A percentile compares a stretch with the other conserved stretches of the same genome.
phyloP scores from a whole-genome alignment of 768 basidiomycete genomes.

The Pleurotus sapidus region DNA sequence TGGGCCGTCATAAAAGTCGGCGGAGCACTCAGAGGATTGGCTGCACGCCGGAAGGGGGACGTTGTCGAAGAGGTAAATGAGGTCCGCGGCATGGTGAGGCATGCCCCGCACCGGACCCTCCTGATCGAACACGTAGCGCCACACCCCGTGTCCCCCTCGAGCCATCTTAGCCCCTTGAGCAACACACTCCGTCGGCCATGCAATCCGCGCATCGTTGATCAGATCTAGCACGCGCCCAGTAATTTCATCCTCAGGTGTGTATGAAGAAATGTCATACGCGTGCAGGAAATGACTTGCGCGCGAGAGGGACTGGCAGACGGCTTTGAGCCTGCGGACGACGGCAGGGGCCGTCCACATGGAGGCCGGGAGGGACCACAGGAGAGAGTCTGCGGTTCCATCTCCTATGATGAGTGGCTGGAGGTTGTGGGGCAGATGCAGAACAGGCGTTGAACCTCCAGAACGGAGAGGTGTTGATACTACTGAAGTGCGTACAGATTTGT shows the following conservation, averaged over 20 bases:
- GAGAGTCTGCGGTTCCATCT: constrained; percentile 63
- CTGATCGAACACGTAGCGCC: constrained; percentile 83
- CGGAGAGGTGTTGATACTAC: neutral
- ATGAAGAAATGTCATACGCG: constrained; percentile 66
- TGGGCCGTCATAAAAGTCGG: constrained; percentile 28
- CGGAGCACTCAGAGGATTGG: constrained; percentile 12
- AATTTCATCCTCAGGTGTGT: constrained; percentile 65
- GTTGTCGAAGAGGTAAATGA: constrained; percentile 79
- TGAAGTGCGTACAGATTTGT: neutral
- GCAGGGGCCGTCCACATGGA: constrained; percentile 62
- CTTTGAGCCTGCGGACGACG: constrained; percentile 66
- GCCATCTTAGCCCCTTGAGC: constrained; percentile 47
- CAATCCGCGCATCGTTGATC: constrained; percentile 70
- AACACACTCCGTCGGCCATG: constrained; percentile 74
- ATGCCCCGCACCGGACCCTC: constrained; percentile 63
- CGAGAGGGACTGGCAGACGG: constrained; percentile 66
- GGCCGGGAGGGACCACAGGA: constrained; percentile 57
- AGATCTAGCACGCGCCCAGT: constrained; percentile 68
- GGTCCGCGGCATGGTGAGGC: constrained; percentile 69
- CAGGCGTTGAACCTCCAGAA: constrained; percentile 10
- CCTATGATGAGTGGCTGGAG: constrained; percentile 75
- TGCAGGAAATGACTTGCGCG: constrained; percentile 62
- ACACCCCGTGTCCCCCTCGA: constrained; percentile 59
- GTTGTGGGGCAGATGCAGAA: constrained; percentile 22
- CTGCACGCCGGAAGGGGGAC: constrained; percentile 49